Evolutionary conservation across 306 rosid species (phyloP), one percentile per base, ranked within the genome.

Genomic region (Trifolium subterraneum): DNA sequence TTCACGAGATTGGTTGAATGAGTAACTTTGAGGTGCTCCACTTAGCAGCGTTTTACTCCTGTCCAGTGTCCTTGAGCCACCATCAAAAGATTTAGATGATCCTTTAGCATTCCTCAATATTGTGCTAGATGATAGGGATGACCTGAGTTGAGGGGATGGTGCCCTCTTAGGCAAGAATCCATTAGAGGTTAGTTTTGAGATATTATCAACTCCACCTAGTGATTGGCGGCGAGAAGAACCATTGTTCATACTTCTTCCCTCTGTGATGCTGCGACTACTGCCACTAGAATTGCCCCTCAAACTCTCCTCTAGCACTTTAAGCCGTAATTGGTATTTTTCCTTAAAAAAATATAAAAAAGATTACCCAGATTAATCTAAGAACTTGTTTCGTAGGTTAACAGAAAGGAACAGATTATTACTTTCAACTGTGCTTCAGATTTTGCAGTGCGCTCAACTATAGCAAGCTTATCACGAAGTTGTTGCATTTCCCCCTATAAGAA

Each of bases 161-260:
- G 96, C 63, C 83, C 85, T 92, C 87, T 95, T 95, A 50, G 97
- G 72, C 72, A 89, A 79, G 84, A 87, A 89, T 60, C 99, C 99
- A 80, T 95, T 92, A 70, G 96, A 85, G 48, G 93, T 80, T 79
- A 88, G 70, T 77, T 89, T 95, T 2, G 98, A 85, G 52, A 87
- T 76, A 74, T 82, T 95, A 87, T 95, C 99, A 80, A 90, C 92
- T 78, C 99, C 99, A 78, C 99, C 97, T 20, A 95, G 84, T 71
- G 99, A 95, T 83, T 90, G 98, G 67, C 99, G 93, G 35, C 99
- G 97, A 84, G 99, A 95, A 76, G 90, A 86, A 23, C 99, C 97
- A 78, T 90, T 95, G 81, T 90, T 90, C 42, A 68, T 10, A 79
- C 90, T 86, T 84, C 96, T 90, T 81, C 88, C 96, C 70, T 95